These are phyloP conservation scores for Populus pruinosa DNA, from an alignment of 345 rosid genomes.

Conservation along the genomic window DNA sequence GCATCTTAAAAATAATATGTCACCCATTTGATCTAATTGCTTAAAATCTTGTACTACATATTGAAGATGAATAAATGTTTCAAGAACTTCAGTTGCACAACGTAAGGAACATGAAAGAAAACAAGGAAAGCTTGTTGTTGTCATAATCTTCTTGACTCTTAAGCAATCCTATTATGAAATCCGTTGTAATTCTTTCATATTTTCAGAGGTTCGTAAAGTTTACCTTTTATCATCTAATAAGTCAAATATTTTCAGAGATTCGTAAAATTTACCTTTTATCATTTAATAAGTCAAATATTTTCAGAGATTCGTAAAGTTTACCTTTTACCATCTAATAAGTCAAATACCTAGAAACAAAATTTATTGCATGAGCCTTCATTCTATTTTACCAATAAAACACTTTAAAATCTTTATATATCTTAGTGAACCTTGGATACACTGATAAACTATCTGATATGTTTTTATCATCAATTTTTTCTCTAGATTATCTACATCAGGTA, in stretches of 20 bases:
- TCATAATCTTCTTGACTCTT: neutral
- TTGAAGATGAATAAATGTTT: neutral
- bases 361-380: neutral
- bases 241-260: no score
- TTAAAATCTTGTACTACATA: neutral
- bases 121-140: neutral
- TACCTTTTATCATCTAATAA: no score
- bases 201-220: no score
- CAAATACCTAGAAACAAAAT: neutral
- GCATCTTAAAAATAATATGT: neutral
- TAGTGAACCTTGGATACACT: neutral
- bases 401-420: no score
- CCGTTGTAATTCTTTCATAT: no score
- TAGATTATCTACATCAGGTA: no score
- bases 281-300: neutral
- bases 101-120: neutral
- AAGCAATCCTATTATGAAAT: neutral
- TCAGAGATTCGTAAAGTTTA: no score
- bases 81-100: neutral
- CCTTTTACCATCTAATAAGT: neutral
- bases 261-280: no score
- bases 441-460: neutral
- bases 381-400: neutral
- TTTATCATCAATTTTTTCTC: neutral
- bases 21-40: neutral